These are phyloP conservation scores for Aspergillus nidulans DNA, from an alignment of 495 filamentous ascomycete species.

Conservation along the genomic window DNA sequence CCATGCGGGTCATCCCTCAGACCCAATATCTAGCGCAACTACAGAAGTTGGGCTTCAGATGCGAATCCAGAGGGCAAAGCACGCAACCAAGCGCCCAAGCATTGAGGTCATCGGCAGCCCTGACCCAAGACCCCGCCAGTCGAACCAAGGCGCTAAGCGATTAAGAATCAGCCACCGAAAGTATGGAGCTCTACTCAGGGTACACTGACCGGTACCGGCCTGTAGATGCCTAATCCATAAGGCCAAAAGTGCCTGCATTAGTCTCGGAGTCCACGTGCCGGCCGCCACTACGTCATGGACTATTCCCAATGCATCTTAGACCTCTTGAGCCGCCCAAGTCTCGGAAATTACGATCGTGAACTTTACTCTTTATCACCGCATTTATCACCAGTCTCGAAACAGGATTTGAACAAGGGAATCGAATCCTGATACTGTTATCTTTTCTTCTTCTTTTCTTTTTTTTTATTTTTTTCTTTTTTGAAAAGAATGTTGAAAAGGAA, in stretches of 20 bases:
- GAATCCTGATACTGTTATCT: too few species aligned
- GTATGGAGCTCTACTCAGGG: too few species aligned
- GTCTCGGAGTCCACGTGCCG: not conserved
- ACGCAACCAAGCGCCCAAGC: not conserved
- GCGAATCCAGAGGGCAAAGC: not conserved
- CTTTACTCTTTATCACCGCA: too few species aligned
- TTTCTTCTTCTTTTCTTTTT: too few species aligned
- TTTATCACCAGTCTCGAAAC: too few species aligned
- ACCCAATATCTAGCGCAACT: too few species aligned
- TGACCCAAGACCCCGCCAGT: not conserved
- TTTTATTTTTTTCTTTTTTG: too few species aligned
- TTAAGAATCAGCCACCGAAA: conserved; percentile 5
- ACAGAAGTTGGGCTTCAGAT: not conserved
- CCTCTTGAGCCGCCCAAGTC: too few species aligned
- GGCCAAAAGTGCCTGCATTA: not conserved
- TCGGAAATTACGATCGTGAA: too few species aligned
- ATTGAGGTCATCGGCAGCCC: not conserved
- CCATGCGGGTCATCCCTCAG: not conserved
- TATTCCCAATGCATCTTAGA: not conserved
- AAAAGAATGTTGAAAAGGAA: too few species aligned
- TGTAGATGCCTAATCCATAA: not conserved
- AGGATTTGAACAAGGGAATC: too few species aligned
- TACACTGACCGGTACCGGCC: too few species aligned
- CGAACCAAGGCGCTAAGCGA: conserved; percentile 1
- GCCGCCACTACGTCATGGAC: not conserved